phyloP scores from a whole-genome alignment of 2,329 filamentous ascomycete species.

The Zymoseptoria passerinii region DNA sequence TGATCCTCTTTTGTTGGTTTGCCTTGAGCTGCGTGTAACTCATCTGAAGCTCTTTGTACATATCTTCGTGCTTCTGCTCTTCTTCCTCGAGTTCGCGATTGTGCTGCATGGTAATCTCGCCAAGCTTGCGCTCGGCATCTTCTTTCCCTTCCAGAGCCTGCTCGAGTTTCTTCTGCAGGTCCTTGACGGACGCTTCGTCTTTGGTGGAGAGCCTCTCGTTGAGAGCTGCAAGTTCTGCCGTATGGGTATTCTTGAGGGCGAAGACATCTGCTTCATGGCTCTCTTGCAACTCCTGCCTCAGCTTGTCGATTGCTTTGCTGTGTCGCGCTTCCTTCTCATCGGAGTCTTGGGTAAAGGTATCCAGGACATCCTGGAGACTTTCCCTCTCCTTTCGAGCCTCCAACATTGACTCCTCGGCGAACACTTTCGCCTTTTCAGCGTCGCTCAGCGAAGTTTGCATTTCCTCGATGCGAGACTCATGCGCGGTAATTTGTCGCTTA shows the following conservation, averaged over 20 bases:
- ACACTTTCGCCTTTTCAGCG: not conserved
- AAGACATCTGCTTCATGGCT: constrained; percentile 1
- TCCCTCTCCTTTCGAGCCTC: constrained; percentile 2
- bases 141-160: constrained; percentile 7
- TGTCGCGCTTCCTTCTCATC: constrained; percentile 14
- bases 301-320: constrained; percentile 5
- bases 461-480: constrained; percentile 9
- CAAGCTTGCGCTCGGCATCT: constrained; percentile 9
- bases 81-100: constrained; percentile 22
- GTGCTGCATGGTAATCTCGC: constrained; percentile 14
- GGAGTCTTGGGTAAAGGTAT: constrained; percentile 13
- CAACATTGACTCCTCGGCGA: constrained; percentile 3
- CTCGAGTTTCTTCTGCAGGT: constrained; percentile 5
- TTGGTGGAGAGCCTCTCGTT: constrained; percentile 1
- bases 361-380: constrained; percentile 16
- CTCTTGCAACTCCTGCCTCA: constrained; percentile 4
- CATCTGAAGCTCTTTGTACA: constrained; percentile 15
- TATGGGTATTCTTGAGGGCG: constrained; percentile 5
- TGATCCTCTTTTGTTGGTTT: constrained; percentile 3
- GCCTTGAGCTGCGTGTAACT: constrained; percentile 14
- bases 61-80: constrained; percentile 15
- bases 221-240: constrained; percentile 2
- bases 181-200: not conserved
- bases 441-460: constrained; percentile 8
- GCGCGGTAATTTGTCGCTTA: not conserved